Evolutionary conservation across 495 filamentous ascomycete genomes (phyloP).

Genomic region (Hamigera avellanea): DNA sequence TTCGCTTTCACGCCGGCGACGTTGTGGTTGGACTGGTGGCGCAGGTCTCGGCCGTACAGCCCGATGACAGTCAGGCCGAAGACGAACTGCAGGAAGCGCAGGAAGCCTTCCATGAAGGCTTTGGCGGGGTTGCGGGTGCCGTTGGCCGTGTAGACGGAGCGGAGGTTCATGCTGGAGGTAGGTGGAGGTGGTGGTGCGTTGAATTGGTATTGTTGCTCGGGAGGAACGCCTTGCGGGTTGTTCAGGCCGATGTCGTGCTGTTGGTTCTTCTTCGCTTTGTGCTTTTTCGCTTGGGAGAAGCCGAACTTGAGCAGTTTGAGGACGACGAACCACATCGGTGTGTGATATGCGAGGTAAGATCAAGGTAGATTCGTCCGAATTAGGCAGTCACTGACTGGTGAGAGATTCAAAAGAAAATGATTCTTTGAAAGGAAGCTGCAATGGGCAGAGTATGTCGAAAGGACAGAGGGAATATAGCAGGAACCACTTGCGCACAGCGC

Average conservation of each 20-base stretch:
- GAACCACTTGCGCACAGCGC: no score
- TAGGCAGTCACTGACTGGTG: not conserved
- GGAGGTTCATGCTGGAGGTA: conserved; percentile 1
- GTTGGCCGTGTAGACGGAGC: not conserved
- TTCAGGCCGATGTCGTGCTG: conserved; percentile 2
- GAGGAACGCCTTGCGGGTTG: not conserved
- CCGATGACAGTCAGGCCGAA: conserved; percentile 65
- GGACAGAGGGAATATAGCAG: no score
- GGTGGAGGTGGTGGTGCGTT: conserved; percentile 4
- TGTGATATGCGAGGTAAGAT: no score
- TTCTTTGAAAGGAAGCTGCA: not conserved
- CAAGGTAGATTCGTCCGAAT: not conserved
- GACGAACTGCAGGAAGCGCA: conserved; percentile 62
- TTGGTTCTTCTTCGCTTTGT: conserved; percentile 15
- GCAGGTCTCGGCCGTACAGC: conserved; percentile 65
- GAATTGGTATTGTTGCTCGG: conserved; percentile 5
- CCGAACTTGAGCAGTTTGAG: conserved; percentile 20
- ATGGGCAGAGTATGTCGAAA: no score
- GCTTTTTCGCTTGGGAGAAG: conserved; percentile 20
- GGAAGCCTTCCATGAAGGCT: conserved; percentile 21
- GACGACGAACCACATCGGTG: conserved; percentile 11
- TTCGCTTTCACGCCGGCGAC: conserved; percentile 26
- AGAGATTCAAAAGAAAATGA: no score
- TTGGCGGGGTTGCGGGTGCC: conserved; percentile 1
- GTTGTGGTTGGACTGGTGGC: conserved; percentile 33